Base-by-base conservation (phyloP, 495 filamentous ascomycete genomes). In the Tuber indicum region DNA sequence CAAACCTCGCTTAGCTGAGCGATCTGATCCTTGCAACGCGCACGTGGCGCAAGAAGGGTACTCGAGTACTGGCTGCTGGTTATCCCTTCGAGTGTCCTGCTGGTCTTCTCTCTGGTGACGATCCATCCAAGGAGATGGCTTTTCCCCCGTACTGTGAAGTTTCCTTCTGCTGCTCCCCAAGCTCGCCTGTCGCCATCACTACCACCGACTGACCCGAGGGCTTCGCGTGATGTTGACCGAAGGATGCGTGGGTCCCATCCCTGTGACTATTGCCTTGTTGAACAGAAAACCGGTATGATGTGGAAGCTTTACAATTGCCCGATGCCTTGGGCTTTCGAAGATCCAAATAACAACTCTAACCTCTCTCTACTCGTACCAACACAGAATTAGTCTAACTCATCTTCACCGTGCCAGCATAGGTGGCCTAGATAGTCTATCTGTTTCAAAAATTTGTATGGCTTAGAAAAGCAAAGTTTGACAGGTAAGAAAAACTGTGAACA, bases 1-100 rank as follows among this genome's bases (percentile, higher is more conserved):
- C 69, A 32, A 79, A 80, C 74, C 75, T 80, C 78, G 78, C 78
- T 80, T 80, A 80, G 72, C 62, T 69, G 42, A 36, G 46, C 76
- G 78, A 79, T 79, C 78, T 71, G 70, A 80, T 72, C 78, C 78
- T 79, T 80, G 78, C 42, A 46, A 10, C 47, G 23, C 77, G 78
- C 78, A 80, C 78, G 78, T 80, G 78, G 78, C 77, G 76, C 73
- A 49, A 72, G 74, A 49, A 74, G 71, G 71, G 73, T 70, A 62
- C 32, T 32, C 32, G 32, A 32, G 32, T 32, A 32, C n/a, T 42
- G 76, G 73, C 66, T 41, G 39, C 39, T 41, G 39, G 10, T 32
- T 73, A 44, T 39, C 73, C 71, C 43, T 69, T 70, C 8, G 73
- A 62, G 26, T 74, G n/a, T 2, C 52, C n/a, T 32, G 9, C 74